These are phyloP conservation scores for Amaranthus palmeri DNA, from an alignment of 148 eudicot species.

Conservation along the genomic window DNA sequence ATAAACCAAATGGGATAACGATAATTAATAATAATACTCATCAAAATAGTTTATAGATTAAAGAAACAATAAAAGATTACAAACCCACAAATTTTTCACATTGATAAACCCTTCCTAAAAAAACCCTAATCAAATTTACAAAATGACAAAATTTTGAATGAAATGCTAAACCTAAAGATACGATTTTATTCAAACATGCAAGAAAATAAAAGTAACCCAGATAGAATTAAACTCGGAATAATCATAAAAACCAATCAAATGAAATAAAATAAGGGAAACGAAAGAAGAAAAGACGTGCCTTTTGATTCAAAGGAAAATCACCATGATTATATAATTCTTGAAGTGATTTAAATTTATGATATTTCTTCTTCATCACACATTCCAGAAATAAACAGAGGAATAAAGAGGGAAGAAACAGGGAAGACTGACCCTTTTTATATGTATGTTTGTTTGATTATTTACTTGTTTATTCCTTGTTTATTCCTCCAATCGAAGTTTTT, in stretches of 20 bases:
- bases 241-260: not conserved
- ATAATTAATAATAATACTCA: not conserved
- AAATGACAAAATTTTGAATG: not conserved
- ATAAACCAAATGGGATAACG: not conserved
- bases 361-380: slow-evolving; percentile 12
- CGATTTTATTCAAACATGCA: slow-evolving; percentile 1
- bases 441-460: not conserved
- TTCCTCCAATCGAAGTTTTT: slow-evolving; percentile 19
- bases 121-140: slow-evolving; percentile 15
- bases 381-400: not conserved
- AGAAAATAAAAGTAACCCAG: not conserved
- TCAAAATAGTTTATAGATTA: not conserved
- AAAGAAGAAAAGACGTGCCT: slow-evolving; percentile 11
- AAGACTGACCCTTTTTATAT: slow-evolving; percentile 16
- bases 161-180: slow-evolving; percentile 6
- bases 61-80: not conserved
- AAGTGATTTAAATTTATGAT: slow-evolving; percentile 4
- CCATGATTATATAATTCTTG: slow-evolving; percentile 11
- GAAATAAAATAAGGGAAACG: not conserved
- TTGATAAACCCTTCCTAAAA: slow-evolving; percentile 12
- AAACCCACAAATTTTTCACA: not conserved
- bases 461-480: not conserved
- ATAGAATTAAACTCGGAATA: slow-evolving; percentile 2
- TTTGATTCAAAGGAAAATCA: not conserved
- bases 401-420: not conserved